Conservation (phyloP, 768 basidiomycete species). For the Piloderma croceum region DNA sequence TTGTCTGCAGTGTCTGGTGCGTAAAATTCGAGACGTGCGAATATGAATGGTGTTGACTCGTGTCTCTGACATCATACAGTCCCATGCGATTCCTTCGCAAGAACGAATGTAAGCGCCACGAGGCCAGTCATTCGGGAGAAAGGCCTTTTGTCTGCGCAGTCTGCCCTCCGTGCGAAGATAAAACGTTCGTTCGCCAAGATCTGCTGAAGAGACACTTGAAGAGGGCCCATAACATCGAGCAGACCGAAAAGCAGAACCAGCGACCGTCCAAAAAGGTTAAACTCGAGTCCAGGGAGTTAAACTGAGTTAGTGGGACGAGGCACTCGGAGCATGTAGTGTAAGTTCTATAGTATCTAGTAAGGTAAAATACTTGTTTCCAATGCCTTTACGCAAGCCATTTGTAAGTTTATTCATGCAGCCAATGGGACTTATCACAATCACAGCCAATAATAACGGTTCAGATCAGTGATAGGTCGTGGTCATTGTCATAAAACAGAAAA, state of each 20-base stretch:
- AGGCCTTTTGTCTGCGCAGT: constrained; percentile 56
- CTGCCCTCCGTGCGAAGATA: constrained; percentile 39
- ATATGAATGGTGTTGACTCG: constrained; percentile 6
- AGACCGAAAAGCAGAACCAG: constrained; percentile 27
- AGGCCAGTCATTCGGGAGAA: constrained; percentile 53
- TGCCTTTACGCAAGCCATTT: too few species aligned
- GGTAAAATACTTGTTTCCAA: too few species aligned
- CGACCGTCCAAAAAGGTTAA: too few species aligned
- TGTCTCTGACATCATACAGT: constrained; percentile 29
- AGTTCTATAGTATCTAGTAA: too few species aligned
- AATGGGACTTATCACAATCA: too few species aligned
- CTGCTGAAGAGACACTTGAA: constrained; percentile 61
- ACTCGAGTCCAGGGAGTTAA: too few species aligned
- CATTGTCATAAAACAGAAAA: too few species aligned
- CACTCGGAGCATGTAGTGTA: too few species aligned
- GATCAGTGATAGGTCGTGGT: too few species aligned
- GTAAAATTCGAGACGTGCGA: constrained; percentile 16
- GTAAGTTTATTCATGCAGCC: too few species aligned
- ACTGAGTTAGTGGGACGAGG: too few species aligned
- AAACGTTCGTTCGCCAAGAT: constrained; percentile 62
- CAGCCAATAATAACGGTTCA: too few species aligned
- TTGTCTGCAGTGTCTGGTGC: constrained; percentile 60
- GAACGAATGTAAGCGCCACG: constrained; percentile 75
- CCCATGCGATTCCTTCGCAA: constrained; percentile 62
- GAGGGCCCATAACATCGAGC: constrained; percentile 43